Evolutionary conservation across 2,329 filamentous ascomycete genomes (phyloP), one percentile per base, ranked within the genome.

Genomic region (Sordariomycetes sp.): DNA sequence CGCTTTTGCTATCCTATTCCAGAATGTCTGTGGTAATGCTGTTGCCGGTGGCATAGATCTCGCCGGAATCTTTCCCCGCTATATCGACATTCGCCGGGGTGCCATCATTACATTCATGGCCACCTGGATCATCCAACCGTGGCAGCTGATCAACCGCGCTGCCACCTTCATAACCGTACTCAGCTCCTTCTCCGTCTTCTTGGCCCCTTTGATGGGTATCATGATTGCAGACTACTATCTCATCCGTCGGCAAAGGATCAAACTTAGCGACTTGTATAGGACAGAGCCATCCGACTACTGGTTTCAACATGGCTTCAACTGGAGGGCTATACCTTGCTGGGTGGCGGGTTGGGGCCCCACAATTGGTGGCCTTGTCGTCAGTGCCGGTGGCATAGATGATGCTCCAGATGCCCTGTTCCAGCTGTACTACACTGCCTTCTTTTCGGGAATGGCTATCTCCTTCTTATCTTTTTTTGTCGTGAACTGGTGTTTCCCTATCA

Each of bases 381-480:
- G 34, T 9, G 45, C 44, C 11, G 38, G 36, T 15, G 26, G 21
- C 6, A 38, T 40, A 16, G 25, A 17, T 14, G 27, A 47, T 34
- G 57, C 60, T 4, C 51, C 61, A 4, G 48, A 48, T 20, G 49
- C 47, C 4, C 39, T 66, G 23, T 57, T 56, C n/a, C 50, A 68
- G 42, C 41, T 68, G 14, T 68, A 68, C 41, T 66, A 61, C 37
- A 60, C 63, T 50, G 61, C 65, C 0, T 68, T 68, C 38, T 51
- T 67, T 10, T 51, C 64, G 12, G 64, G 35, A 12, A 27, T 44
- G 14, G 32, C 36, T 20, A 41, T 43, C 25, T 46, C 42, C 3
- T 42, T 42, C 17, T 15, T 33, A 33, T 39, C 42, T 3, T 41
- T 41, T 16, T 41, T 39, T 8, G 11, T 15, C 11, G 11, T 41